phyloP scores from a whole-genome alignment of 2,329 filamentous ascomycete genomes.

The Aspergillus sp. region DNA sequence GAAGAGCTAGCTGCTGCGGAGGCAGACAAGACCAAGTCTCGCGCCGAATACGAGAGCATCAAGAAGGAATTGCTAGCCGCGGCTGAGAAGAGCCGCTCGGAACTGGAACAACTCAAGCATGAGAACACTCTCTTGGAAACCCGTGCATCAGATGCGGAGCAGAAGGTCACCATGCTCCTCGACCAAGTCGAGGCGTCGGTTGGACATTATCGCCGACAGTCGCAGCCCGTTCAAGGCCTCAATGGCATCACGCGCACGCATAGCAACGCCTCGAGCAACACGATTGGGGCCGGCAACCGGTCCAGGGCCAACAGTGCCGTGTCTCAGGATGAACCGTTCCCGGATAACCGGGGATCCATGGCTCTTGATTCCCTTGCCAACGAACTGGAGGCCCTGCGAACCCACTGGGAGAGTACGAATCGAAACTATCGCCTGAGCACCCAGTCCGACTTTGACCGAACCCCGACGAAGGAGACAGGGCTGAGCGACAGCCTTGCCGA shows the following conservation, averaged over 20 bases:
- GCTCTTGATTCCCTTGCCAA: slow-evolving; percentile 88
- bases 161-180: slow-evolving; percentile 86
- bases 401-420: slow-evolving; percentile 93
- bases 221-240: slow-evolving; percentile 44
- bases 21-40: slow-evolving; percentile 67
- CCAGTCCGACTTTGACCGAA: slow-evolving; percentile 79
- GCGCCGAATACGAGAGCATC: slow-evolving; percentile 54
- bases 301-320: slow-evolving; percentile 41
- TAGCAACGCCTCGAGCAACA: slow-evolving; percentile 54
- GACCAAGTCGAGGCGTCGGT: slow-evolving; percentile 94
- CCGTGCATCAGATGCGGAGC: slow-evolving; percentile 84
- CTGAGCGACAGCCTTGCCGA: slow-evolving; percentile 73
- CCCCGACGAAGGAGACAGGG: slow-evolving; percentile 46
- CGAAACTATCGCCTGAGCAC: slow-evolving; percentile 91
- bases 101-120: slow-evolving; percentile 77
- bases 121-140: slow-evolving; percentile 81
- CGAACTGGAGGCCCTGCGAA: slow-evolving; percentile 86
- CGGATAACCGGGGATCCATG: slow-evolving; percentile 60
- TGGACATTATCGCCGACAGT: slow-evolving; percentile 85
- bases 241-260: slow-evolving; percentile 51
- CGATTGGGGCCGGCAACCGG: slow-evolving; percentile 35
- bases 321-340: slow-evolving; percentile 43
- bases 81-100: slow-evolving; percentile 57
- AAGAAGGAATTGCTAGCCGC: slow-evolving; percentile 57
- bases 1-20: slow-evolving; percentile 66